A percentile compares a stretch with the other conserved stretches of the same genome.
phyloP scores from a whole-genome alignment of 2,329 filamentous ascomycete genomes.

The Rutstroemia sp. region DNA sequence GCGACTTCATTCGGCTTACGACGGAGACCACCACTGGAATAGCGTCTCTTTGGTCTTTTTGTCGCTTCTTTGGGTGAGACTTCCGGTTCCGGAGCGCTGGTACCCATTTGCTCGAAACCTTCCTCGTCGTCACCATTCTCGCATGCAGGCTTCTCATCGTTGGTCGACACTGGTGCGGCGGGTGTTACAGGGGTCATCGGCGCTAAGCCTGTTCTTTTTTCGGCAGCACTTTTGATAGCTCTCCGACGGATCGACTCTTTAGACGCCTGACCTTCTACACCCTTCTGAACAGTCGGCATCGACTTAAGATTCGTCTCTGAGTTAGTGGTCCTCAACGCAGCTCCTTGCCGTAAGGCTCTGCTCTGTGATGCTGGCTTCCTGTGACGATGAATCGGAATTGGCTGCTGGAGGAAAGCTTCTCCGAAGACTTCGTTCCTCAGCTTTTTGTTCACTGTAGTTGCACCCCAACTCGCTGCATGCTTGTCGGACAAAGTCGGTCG shows the following conservation, averaged over 20 bases:
- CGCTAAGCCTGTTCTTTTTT: constrained; percentile 14
- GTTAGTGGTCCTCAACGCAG: constrained; percentile 27
- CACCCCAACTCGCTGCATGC: constrained; percentile 70
- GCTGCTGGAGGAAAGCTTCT: constrained; percentile 80
- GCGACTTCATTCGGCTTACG: constrained; percentile 66
- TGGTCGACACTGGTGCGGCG: constrained; percentile 2
- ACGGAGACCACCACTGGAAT: constrained; percentile 79
- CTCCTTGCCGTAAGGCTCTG: constrained; percentile 49
- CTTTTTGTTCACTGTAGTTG: constrained; percentile 82
- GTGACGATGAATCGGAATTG: constrained; percentile 70
- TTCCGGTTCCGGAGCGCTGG: constrained; percentile 57
- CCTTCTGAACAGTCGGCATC: constrained; percentile 15
- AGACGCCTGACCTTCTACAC: constrained; percentile 34
- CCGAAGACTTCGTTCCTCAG: constrained; percentile 87
- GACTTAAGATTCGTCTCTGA: constrained; percentile 28
- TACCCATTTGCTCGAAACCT: constrained; percentile 39
- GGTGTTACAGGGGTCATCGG: constrained; percentile 12
- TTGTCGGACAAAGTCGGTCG: constrained; percentile 45
- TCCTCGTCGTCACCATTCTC: constrained; percentile 30
- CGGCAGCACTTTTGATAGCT: constrained; percentile 24
- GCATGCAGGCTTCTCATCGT: not conserved
- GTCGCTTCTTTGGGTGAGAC: constrained; percentile 24
- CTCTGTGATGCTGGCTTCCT: constrained; percentile 59
- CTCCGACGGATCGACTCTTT: constrained; percentile 31
- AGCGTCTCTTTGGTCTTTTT: constrained; percentile 55